Evolutionary conservation across 2,329 filamentous ascomycete genomes (phyloP).

Genomic region (Aspergillus nomiae): DNA sequence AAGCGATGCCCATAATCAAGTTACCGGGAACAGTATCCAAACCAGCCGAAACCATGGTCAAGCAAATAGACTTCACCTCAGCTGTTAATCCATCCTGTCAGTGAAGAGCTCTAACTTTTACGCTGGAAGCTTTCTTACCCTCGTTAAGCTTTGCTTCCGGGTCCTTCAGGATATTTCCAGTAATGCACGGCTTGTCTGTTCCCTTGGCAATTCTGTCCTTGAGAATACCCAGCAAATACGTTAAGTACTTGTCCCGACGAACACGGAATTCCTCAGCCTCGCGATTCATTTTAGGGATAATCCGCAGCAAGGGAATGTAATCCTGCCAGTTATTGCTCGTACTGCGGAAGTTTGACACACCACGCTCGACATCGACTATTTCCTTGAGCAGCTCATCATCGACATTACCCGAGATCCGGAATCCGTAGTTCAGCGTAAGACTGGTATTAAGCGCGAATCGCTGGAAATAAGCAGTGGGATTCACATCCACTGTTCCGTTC

Average conservation of each 20-base stretch:
- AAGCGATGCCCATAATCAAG: conserved; percentile 79
- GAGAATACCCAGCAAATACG: conserved; percentile 59
- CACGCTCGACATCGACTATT: conserved; percentile 74
- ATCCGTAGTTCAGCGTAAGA: conserved; percentile 77
- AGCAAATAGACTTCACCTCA: conserved; percentile 77
- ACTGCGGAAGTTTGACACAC: conserved; percentile 73
- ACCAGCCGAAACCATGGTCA: conserved; percentile 80
- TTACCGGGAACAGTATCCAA: conserved; percentile 81
- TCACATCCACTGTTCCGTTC: conserved; percentile 64
- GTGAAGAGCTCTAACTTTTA: conserved; percentile 25
- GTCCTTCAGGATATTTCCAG: conserved; percentile 70
- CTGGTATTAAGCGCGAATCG: conserved; percentile 76
- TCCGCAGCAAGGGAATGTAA: conserved; percentile 73
- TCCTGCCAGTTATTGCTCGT: conserved; percentile 86
- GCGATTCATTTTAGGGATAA: conserved; percentile 63
- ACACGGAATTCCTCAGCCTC: conserved; percentile 66
- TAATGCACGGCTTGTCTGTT: conserved; percentile 69
- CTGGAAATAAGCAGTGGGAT: conserved; percentile 73
- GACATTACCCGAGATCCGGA: conserved; percentile 71
- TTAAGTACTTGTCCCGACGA: conserved; percentile 69
- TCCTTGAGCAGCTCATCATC: conserved; percentile 69
- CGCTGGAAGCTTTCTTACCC: conserved; percentile 42
- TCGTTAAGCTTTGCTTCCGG: conserved; percentile 69
- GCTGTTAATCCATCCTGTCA: conserved; percentile 49
- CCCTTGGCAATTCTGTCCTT: conserved; percentile 64